Percentiles rank a stretch among this genome's conserved stretches.
Evolutionary conservation across 2,329 filamentous ascomycete genomes (phyloP).

Genomic region (Leptographium radiaticola): DNA sequence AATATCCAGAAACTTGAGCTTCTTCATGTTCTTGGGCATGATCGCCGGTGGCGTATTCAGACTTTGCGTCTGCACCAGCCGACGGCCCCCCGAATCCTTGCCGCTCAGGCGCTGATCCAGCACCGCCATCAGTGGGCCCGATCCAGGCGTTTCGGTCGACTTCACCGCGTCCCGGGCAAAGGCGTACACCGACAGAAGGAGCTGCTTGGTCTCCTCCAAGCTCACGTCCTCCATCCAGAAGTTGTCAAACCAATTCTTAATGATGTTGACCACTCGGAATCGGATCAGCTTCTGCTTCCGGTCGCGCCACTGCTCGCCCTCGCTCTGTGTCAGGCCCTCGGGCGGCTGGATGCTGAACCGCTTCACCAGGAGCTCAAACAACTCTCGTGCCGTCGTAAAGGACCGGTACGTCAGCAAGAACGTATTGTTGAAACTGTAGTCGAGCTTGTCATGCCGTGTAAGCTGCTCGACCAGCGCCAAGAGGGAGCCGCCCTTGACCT

Average conservation of each 20-base stretch:
- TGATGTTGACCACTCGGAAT: constrained; percentile 91
- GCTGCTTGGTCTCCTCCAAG: constrained; percentile 59
- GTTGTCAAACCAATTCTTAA: constrained; percentile 97
- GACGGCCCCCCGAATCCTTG: constrained; percentile 74
- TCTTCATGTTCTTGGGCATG: constrained; percentile 98
- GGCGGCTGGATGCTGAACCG: constrained; percentile 89
- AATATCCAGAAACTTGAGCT: constrained; percentile 95
- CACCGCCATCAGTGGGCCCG: constrained; percentile 68
- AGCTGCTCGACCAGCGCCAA: constrained; percentile 86
- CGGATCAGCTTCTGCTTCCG: constrained; percentile 92
- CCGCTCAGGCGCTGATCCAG: constrained; percentile 81
- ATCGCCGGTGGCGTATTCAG: constrained; percentile 76
- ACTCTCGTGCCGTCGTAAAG: constrained; percentile 78
- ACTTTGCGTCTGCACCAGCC: constrained; percentile 75
- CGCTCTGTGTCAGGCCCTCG: constrained; percentile 57
- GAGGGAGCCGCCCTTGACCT: constrained; percentile 79
- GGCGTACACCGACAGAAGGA: constrained; percentile 78
- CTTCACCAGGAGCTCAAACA: constrained; percentile 86
- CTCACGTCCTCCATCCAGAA: constrained; percentile 97
- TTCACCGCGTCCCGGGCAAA: constrained; percentile 90
- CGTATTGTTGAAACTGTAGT: constrained; percentile 92
- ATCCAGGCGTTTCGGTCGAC: constrained; percentile 84
- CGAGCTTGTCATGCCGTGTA: constrained; percentile 88
- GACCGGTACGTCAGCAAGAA: constrained; percentile 95
- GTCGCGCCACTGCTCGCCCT: constrained; percentile 81